Conservation (phyloP, 2,329 filamentous ascomycete species). For the Alternaria atra region DNA sequence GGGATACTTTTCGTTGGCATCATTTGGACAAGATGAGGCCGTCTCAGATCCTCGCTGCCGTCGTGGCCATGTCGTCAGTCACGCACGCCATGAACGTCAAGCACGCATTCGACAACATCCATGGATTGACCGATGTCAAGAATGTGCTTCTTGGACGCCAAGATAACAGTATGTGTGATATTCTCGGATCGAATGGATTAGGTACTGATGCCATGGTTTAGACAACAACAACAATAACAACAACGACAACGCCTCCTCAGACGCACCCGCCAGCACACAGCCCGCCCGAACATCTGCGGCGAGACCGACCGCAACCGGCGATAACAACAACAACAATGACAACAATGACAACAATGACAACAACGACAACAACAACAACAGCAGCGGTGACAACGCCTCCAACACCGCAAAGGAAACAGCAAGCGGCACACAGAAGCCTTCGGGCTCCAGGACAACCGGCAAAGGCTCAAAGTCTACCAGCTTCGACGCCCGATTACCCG, state of each 20-base stretch:
- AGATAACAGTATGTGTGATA: constrained; percentile 33
- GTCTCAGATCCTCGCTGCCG: constrained; percentile 50
- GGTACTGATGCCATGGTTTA: not conserved
- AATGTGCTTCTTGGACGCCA: constrained; percentile 45
- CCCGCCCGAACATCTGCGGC: constrained; percentile 13
- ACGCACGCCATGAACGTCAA: constrained; percentile 46
- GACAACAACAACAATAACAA: constrained; percentile 11
- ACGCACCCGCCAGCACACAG: constrained; percentile 25
- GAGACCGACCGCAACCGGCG: constrained; percentile 20
- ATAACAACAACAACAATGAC: constrained; percentile 20
- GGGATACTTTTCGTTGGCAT: constrained; percentile 2
- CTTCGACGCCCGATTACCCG: constrained; percentile 63
- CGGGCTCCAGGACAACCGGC: constrained; percentile 30
- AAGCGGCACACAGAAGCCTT: constrained; percentile 32
- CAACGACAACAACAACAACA: constrained; percentile 25
- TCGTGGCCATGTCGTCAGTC: constrained; percentile 49
- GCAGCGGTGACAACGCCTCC: constrained; percentile 21
- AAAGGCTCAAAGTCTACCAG: constrained; percentile 38
- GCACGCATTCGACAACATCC: constrained; percentile 43
- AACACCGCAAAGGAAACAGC: constrained; percentile 24
- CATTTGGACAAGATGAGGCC: constrained; percentile 45
- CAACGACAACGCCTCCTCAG: constrained; percentile 22
- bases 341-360: constrained; percentile 22
- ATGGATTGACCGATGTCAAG: constrained; percentile 39
- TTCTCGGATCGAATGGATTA: not conserved